These are phyloP conservation scores for Dentiscutata heterogama DNA, from an alignment of 371 early-diverging fungal genomes.

Conservation along the genomic window DNA sequence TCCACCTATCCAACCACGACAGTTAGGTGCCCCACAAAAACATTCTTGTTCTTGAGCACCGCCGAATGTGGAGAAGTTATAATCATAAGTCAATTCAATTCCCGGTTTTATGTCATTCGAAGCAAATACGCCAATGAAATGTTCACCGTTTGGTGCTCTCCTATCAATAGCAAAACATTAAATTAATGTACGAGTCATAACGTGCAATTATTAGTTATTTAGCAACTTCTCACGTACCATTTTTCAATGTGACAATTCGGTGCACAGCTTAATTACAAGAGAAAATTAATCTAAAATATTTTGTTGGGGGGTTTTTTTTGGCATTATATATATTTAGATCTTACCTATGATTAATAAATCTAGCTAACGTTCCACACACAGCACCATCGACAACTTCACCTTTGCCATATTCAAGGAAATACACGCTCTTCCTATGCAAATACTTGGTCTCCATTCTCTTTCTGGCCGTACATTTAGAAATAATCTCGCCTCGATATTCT, in stretches of 20 bases:
- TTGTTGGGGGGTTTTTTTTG: neutral
- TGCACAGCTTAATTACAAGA: constrained; percentile 69
- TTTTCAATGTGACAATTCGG: constrained; percentile 95
- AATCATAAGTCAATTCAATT: constrained; percentile 89
- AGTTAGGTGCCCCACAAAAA: constrained; percentile 75
- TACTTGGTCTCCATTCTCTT: constrained; percentile 82
- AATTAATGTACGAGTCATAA: neutral
- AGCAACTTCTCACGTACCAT: constrained; percentile 61
- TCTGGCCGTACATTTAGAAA: constrained; percentile 71
- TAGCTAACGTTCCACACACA: constrained; percentile 78
- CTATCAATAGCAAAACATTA: constrained; percentile 46
- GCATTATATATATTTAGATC: neutral
- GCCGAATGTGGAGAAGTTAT: constrained; percentile 79
- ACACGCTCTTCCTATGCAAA: constrained; percentile 74
- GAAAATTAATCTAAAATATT: neutral
- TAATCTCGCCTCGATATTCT: constrained; percentile 93
- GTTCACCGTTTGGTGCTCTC: constrained; percentile 75
- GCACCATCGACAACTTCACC: constrained; percentile 87
- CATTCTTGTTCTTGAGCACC: constrained; percentile 77
- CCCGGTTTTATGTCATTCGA: constrained; percentile 73
- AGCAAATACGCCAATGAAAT: constrained; percentile 83
- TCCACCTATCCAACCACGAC: constrained; percentile 76
- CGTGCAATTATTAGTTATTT: neutral
- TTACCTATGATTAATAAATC: constrained; percentile 78
- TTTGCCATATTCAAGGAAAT: constrained; percentile 82